Conservation (phyloP, 1,139 yeast species). For the Taphrina sp. region DNA sequence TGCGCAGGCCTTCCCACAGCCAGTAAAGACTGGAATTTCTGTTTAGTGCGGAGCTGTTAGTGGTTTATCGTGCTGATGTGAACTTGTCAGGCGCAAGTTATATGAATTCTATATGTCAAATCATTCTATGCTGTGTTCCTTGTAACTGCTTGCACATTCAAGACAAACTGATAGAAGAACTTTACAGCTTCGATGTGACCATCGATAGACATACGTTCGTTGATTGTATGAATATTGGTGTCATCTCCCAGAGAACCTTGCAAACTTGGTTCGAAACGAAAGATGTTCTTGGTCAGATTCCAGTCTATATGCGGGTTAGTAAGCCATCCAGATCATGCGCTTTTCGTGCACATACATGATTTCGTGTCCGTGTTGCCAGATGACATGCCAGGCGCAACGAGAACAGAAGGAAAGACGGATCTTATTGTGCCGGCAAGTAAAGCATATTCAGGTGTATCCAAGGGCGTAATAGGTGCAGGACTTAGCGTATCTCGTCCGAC, state of each 20-base stretch:
- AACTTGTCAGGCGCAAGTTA: too few species aligned
- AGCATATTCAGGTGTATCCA: constrained; percentile 51
- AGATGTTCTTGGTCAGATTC: constrained; percentile 67
- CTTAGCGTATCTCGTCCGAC: constrained; percentile 44
- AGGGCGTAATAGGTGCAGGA: constrained; percentile 62
- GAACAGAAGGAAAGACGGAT: constrained; percentile 54
- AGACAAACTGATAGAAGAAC: constrained; percentile 57
- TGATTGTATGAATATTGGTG: constrained; percentile 53
- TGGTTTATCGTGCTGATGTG: too few species aligned
- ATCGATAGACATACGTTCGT: constrained; percentile 56
- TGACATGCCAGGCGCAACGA: constrained; percentile 65
- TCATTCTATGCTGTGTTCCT: too few species aligned
- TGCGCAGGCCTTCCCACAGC: background rate
- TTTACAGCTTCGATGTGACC: constrained; percentile 60
- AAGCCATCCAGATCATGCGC: background rate
- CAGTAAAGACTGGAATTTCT: background rate
- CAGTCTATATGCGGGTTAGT: constrained; percentile 46
- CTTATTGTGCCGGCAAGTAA: constrained; percentile 57
- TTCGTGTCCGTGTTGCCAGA: constrained; percentile 84
- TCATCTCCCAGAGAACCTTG: constrained; percentile 18
- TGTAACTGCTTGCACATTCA: constrained; percentile 31
- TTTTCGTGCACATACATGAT: constrained; percentile 48
- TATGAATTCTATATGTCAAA: too few species aligned
- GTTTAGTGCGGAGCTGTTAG: background rate
- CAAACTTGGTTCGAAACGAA: constrained; percentile 56